These are phyloP conservation scores for Amorphotheca resinae DNA, from an alignment of 495 filamentous ascomycete genomes.

Conservation along the genomic window DNA sequence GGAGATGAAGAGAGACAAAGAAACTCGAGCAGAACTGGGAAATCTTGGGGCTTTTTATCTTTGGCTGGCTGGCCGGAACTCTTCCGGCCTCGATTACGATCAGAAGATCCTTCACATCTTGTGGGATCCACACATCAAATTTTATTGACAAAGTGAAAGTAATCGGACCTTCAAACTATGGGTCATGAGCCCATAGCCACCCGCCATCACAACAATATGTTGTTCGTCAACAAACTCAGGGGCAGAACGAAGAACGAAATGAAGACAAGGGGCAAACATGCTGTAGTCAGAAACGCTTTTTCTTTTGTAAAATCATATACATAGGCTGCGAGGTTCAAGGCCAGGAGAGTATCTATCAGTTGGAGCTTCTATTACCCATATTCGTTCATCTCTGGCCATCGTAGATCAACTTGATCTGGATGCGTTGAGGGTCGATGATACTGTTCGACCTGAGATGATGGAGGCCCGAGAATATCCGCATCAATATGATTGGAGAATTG, in stretches of 20 bases:
- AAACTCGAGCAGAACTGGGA: slow-evolving; percentile 2
- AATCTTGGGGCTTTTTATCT: slow-evolving; percentile 14
- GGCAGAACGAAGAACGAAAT: neutral
- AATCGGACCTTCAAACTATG: neutral
- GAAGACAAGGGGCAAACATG: too few relatives aligned
- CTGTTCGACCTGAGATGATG: neutral
- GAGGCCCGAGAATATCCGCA: slow-evolving; percentile 8
- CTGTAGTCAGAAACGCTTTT: too few relatives aligned
- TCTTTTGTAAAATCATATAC: too few relatives aligned
- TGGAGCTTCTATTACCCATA: too few relatives aligned
- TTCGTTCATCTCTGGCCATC: too few relatives aligned
- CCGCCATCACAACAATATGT: neutral
- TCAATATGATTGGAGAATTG: slow-evolving; percentile 13
- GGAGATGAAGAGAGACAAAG: slow-evolving; percentile 10
- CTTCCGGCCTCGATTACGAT: slow-evolving; percentile 19
- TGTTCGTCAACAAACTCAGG: neutral
- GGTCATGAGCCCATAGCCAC: neutral
- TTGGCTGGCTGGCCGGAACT: slow-evolving; percentile 18
- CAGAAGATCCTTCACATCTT: slow-evolving; percentile 3
- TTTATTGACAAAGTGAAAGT: slow-evolving; percentile 17
- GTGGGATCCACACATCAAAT: slow-evolving; percentile 11
- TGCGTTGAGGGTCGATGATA: slow-evolving; percentile 1
- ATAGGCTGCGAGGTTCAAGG: too few relatives aligned
- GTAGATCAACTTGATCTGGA: neutral
- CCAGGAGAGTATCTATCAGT: too few relatives aligned